Evolutionary conservation across 129 eudicot species (phyloP).

Genomic region (Kitagawia praeruptora): DNA sequence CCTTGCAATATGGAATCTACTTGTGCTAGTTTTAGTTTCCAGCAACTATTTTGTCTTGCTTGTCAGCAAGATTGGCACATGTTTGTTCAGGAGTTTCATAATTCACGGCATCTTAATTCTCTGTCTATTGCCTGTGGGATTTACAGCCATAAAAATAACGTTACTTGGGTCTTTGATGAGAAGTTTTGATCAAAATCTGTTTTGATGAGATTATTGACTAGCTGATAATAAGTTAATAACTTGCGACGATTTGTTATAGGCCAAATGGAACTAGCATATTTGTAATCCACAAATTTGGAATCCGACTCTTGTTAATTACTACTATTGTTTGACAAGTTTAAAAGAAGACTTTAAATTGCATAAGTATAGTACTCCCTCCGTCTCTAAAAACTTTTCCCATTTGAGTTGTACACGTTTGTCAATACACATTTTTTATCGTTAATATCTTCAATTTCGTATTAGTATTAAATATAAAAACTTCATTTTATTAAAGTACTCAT

Average conservation of each 20-base stretch:
- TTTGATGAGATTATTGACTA: too few relatives aligned
- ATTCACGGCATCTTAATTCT: not conserved
- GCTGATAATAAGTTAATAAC: too few relatives aligned
- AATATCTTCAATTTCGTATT: too few relatives aligned
- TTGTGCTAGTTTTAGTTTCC: not conserved
- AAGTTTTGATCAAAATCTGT: not conserved
- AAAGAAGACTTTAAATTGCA: not conserved
- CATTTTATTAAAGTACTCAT: too few relatives aligned
- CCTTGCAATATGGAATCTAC: slow-evolving; percentile 32
- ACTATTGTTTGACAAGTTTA: not conserved
- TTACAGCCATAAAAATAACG: not conserved
- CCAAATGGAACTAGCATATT: not conserved
- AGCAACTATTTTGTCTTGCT: not conserved
- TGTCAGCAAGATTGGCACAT: not conserved
- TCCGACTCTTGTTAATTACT: not conserved
- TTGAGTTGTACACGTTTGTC: too few relatives aligned
- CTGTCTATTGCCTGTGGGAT: not conserved
- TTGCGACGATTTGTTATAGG: not conserved
- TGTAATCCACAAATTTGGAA: not conserved
- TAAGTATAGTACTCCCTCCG: too few relatives aligned
- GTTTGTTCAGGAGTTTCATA: not conserved
- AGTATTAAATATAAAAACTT: too few relatives aligned
- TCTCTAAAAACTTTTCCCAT: too few relatives aligned
- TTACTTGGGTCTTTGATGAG: not conserved
- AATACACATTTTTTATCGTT: too few relatives aligned